phyloP scores from a whole-genome alignment of 2,329 filamentous ascomycete genomes.

The Verticillium longisporum region DNA sequence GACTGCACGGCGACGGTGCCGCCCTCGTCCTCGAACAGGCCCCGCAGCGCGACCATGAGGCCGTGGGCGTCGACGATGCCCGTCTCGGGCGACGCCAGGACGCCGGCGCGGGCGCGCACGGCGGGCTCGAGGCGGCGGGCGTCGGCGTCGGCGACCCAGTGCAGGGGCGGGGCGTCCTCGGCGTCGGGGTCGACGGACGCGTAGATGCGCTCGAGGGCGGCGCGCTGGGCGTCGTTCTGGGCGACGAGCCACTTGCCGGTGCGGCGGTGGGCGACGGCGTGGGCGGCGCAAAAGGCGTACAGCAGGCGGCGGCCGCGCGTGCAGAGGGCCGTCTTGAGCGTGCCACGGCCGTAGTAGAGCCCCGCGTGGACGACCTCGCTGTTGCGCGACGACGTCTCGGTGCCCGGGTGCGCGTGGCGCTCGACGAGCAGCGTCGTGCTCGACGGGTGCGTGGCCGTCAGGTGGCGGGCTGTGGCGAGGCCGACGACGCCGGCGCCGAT shows the following conservation, averaged over 20 bases:
- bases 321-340: conserved; percentile 80
- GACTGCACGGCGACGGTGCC: conserved; percentile 68
- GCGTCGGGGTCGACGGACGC: conserved; percentile 27
- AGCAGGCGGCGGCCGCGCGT: conserved; percentile 68
- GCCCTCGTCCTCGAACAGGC: conserved; percentile 68
- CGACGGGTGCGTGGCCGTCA: conserved; percentile 53
- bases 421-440: conserved; percentile 73
- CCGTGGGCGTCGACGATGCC: conserved; percentile 87
- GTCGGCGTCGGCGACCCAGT: conserved; percentile 60
- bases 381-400: conserved; percentile 84
- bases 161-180: conserved; percentile 54
- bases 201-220: conserved; percentile 48
- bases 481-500: conserved; percentile 65
- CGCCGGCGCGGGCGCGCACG: conserved; percentile 63
- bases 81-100: conserved; percentile 78
- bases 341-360: conserved; percentile 73
- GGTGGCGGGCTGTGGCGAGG: conserved; percentile 67
- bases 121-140: conserved; percentile 62
- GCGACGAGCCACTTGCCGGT: conserved; percentile 95
- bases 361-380: conserved; percentile 96
- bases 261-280: conserved; percentile 63
- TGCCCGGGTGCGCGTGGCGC: conserved; percentile 67
- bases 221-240: conserved; percentile 65
- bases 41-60: conserved; percentile 75
- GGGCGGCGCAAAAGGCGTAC: conserved; percentile 66